These are phyloP conservation scores for Stachybotrys chlorohalonatus DNA, from an alignment of 2,329 filamentous ascomycete genomes.

Conservation along the genomic window DNA sequence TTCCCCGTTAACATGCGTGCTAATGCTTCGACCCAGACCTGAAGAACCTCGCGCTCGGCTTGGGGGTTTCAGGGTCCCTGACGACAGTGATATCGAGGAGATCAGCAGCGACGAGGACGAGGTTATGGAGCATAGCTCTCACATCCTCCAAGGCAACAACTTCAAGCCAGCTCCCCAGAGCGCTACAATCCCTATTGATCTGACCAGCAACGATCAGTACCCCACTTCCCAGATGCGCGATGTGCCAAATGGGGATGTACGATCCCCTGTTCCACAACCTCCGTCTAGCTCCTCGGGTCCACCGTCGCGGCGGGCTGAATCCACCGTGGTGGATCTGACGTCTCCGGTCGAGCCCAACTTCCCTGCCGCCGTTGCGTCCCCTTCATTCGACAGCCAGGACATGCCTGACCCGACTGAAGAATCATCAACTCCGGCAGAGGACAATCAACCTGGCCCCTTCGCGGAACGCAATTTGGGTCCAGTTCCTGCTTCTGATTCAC, in stretches of 20 bases:
- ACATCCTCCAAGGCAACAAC: constrained; percentile 17
- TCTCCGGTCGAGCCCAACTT: neutral
- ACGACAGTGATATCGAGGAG: constrained; percentile 27
- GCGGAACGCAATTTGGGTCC: neutral
- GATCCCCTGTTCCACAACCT: neutral
- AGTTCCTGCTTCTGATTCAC: neutral
- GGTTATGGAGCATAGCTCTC: constrained; percentile 13
- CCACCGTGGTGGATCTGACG: neutral
- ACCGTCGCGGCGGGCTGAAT: neutral
- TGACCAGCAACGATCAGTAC: constrained; percentile 6
- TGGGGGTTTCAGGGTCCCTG: constrained; percentile 29
- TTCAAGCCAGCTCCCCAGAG: constrained; percentile 12
- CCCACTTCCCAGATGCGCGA: constrained; percentile 5
- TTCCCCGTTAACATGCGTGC: neutral
- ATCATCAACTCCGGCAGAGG: neutral
- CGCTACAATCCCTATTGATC: constrained; percentile 7
- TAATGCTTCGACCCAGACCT: neutral
- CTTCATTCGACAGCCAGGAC: neutral
- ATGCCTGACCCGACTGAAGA: neutral
- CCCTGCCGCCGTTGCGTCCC: neutral
- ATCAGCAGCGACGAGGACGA: constrained; percentile 15
- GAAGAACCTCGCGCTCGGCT: neutral
- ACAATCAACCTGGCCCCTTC: neutral
- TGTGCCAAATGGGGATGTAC: neutral
- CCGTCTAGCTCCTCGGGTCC: neutral